These are phyloP conservation scores for Zangia roseola DNA, from an alignment of 768 basidiomycete genomes.

Conservation along the genomic window DNA sequence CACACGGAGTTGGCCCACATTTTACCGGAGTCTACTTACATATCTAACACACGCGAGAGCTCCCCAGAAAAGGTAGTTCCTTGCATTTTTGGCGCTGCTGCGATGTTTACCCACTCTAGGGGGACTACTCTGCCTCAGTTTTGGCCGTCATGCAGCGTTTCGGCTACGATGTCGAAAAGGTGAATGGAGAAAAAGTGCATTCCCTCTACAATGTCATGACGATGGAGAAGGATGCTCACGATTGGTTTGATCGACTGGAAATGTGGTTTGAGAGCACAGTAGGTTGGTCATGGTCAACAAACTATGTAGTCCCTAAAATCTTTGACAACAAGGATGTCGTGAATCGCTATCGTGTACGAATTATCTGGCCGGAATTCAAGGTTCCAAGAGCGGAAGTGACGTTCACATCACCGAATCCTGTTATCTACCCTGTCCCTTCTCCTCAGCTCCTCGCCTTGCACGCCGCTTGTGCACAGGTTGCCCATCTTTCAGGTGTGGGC, in stretches of 20 bases:
- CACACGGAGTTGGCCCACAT: background rate
- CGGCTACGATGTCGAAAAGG: slow-evolving; percentile 13
- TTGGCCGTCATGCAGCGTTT: slow-evolving; percentile 21
- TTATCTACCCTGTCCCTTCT: slow-evolving; percentile 30
- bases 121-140: background rate
- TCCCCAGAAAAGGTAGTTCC: no score
- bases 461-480: slow-evolving; percentile 40
- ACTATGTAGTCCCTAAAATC: background rate
- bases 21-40: background rate
- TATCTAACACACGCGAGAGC: no score
- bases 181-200: slow-evolving; percentile 29
- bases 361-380: no score
- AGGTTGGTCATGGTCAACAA: background rate
- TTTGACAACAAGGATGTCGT: background rate
- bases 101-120: no score
- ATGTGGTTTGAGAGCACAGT: slow-evolving; percentile 9
- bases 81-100: no score
- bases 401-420: slow-evolving; percentile 30
- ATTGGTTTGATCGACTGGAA: background rate
- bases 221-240: background rate
- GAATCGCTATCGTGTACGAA: background rate
- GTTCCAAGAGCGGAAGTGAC: no score
- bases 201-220: slow-evolving; percentile 18
- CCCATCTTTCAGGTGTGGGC: slow-evolving; percentile 39
- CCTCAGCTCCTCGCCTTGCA: slow-evolving; percentile 35